Evolutionary conservation across 768 basidiomycete genomes (phyloP).

Genomic region (Rhizopogon sp.): DNA sequence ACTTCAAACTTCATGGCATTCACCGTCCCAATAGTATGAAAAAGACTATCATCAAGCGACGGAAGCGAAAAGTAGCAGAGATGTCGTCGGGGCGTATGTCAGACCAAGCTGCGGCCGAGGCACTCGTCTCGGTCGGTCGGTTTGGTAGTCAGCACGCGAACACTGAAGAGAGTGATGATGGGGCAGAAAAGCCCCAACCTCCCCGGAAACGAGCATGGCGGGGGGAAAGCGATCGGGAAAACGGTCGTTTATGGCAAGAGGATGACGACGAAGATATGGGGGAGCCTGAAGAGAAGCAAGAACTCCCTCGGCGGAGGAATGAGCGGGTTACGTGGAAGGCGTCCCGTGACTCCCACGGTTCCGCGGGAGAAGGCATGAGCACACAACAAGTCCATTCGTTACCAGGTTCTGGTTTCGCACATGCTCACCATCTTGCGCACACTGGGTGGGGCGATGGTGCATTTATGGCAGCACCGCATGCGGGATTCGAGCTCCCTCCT

Average conservation of each 20-base stretch:
- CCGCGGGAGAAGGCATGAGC: conserved; percentile 29
- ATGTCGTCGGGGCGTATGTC: conserved; percentile 63
- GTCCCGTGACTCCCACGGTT: conserved; percentile 31
- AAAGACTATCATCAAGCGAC: too few relatives aligned
- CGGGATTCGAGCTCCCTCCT: too few relatives aligned
- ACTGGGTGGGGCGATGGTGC: conserved; percentile 30
- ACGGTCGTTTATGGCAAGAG: conserved; percentile 29
- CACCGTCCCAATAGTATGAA: too few relatives aligned
- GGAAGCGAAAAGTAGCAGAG: too few relatives aligned
- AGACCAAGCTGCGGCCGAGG: conserved; percentile 87
- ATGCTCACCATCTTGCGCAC: conserved; percentile 27
- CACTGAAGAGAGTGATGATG: conserved; percentile 38
- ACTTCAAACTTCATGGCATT: too few relatives aligned
- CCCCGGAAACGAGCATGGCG: conserved; percentile 54
- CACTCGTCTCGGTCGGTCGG: conserved; percentile 79
- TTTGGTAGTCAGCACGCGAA: conserved; percentile 30
- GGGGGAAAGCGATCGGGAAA: conserved; percentile 30
- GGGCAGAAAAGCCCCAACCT: conserved; percentile 42
- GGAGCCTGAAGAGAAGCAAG: conserved; percentile 29
- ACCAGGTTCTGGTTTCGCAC: conserved; percentile 22
- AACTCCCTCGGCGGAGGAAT: conserved; percentile 19
- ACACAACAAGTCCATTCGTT: conserved; percentile 31
- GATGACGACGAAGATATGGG: conserved; percentile 50
- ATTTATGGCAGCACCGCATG: conserved; percentile 31
- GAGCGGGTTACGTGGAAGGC: conserved; percentile 29